Conservation (phyloP, 2,329 filamentous ascomycete genomes). For the Nigrospora sphaerica region DNA sequence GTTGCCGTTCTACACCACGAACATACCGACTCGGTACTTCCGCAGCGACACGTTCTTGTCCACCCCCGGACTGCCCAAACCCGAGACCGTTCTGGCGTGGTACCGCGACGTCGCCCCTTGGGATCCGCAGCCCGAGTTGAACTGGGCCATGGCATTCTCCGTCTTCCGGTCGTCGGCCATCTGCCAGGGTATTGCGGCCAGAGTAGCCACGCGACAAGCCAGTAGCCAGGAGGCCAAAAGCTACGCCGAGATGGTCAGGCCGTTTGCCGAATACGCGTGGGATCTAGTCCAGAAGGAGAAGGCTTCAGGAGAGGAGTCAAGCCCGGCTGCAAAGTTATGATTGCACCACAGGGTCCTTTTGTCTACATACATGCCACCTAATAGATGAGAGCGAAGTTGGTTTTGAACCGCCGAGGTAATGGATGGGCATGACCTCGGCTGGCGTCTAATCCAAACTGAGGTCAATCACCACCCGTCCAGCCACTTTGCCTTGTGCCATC, state of each 20-base stretch:
- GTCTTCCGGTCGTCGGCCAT: conserved; percentile 56
- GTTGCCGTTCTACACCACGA: conserved; percentile 36
- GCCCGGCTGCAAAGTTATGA: no score
- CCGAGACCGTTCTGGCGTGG: conserved; percentile 53
- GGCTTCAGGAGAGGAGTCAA: no score
- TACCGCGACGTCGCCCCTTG: conserved; percentile 64
- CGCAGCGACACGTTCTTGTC: conserved; percentile 45
- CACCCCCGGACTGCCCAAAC: conserved; percentile 48
- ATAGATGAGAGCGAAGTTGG: no score
- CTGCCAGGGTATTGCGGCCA: conserved; percentile 84
- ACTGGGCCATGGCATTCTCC: conserved; percentile 56
- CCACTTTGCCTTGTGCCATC: conserved; percentile 33
- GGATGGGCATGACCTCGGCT: no score
- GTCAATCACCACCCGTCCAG: conserved; percentile 40
- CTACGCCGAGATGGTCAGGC: conserved; percentile 61
- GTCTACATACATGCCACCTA: no score
- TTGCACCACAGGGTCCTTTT: no score
- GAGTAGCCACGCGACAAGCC: conserved; percentile 78
- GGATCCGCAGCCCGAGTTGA: conserved; percentile 48
- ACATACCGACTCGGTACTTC: neutral
- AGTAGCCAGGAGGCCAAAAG: conserved; percentile 75
- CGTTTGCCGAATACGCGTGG: conserved; percentile 77
- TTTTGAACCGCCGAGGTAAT: no score
- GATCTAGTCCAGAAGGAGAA: conserved; percentile 41
- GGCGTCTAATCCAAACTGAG: conserved; percentile 8